Conservation (phyloP, 2,329 filamentous ascomycete genomes). For the Calonectria pteridis region DNA sequence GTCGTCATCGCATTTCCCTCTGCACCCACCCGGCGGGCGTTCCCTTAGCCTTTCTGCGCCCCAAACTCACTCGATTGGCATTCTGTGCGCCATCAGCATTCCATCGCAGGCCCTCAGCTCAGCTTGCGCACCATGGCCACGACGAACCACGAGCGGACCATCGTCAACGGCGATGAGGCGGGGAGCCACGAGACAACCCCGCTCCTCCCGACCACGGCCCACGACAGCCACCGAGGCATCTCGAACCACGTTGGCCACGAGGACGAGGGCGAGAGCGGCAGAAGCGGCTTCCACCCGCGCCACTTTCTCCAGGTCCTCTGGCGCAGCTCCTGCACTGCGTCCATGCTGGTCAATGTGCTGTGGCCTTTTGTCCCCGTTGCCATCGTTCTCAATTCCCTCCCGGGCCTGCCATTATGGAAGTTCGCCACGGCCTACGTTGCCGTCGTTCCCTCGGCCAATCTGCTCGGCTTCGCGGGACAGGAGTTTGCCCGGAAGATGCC, state of each 20-base stretch:
- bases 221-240: constrained; percentile 25
- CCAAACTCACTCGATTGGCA: background rate
- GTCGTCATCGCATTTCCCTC: background rate
- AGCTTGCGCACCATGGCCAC: background rate
- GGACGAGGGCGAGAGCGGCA: constrained; percentile 61
- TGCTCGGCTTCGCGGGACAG: constrained; percentile 61
- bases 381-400: constrained; percentile 54
- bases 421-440: constrained; percentile 62
- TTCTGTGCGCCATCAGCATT: background rate
- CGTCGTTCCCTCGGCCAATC: constrained; percentile 62
- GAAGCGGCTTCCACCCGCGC: constrained; percentile 56
- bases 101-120: background rate
- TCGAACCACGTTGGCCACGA: constrained; percentile 44
- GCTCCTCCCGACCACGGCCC: constrained; percentile 44
- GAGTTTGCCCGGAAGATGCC: constrained; percentile 75
- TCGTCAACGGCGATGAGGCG: constrained; percentile 26
- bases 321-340: constrained; percentile 57
- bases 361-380: constrained; percentile 63
- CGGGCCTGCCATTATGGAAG: constrained; percentile 55
- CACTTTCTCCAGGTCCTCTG: constrained; percentile 59
- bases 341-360: constrained; percentile 60
- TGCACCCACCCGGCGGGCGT: background rate
- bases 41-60: background rate
- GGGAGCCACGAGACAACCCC: constrained; percentile 36
- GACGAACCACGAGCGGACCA: background rate